These are phyloP conservation scores for Metarhizium sp. DNA, from an alignment of 2,329 filamentous ascomycete species.

Conservation along the genomic window DNA sequence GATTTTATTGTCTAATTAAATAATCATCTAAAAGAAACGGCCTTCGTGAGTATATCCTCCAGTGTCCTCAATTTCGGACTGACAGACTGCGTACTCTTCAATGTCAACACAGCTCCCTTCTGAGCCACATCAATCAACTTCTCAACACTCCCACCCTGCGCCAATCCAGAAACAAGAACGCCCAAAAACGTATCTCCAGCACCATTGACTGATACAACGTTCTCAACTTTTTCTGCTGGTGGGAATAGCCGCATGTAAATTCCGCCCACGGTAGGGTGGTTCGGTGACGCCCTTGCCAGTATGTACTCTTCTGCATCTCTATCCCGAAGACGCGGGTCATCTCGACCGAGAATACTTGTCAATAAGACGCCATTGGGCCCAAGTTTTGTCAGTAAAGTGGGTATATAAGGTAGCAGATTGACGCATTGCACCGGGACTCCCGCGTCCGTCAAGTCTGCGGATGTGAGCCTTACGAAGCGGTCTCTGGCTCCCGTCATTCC, in stretches of 20 bases:
- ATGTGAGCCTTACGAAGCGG: conserved; percentile 60
- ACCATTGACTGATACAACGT: conserved; percentile 85
- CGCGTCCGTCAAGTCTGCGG: conserved; percentile 57
- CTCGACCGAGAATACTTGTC: conserved; percentile 57
- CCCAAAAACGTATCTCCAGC: conserved; percentile 91
- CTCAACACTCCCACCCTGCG: conserved; percentile 44
- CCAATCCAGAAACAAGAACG: conserved; percentile 70
- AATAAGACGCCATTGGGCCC: conserved; percentile 68
- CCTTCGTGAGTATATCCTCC: conserved; percentile 25
- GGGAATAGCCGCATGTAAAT: conserved; percentile 74
- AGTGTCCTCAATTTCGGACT: conserved; percentile 44
- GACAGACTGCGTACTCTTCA: conserved; percentile 69
- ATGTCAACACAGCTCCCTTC: conserved; percentile 65
- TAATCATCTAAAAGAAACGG: conserved; percentile 1
- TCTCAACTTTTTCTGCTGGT: conserved; percentile 53
- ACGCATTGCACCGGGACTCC: conserved; percentile 78
- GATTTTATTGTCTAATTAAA: not conserved
- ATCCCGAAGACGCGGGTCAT: conserved; percentile 57
- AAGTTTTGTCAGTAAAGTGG: conserved; percentile 76
- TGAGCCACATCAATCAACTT: conserved; percentile 73
- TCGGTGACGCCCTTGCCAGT: conserved; percentile 50
- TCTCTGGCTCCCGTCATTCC: conserved; percentile 68
- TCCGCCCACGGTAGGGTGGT: conserved; percentile 53
- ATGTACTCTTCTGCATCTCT: conserved; percentile 60
- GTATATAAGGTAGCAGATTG: conserved; percentile 81